Evolutionary conservation across 768 basidiomycete species (phyloP).

Genomic region (Xerocomellus amylosporus): DNA sequence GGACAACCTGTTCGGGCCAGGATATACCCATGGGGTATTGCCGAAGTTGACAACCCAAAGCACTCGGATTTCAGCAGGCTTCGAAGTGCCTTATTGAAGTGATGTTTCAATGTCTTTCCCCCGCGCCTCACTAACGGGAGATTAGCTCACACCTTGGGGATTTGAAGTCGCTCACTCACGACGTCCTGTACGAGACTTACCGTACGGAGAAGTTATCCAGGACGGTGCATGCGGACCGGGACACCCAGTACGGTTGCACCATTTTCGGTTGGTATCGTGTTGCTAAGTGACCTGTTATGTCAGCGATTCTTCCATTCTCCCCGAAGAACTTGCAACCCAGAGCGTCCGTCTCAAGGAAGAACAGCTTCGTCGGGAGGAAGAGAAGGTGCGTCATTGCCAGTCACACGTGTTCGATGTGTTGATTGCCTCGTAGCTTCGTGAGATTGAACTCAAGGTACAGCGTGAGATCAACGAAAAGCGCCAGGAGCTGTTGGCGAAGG

Average conservation of each 20-base stretch:
- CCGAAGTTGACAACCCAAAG: conserved; percentile 98
- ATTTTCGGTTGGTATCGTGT: conserved; percentile 3
- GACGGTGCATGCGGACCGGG: conserved; percentile 64
- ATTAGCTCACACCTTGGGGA: conserved; percentile 89
- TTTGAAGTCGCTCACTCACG: conserved; percentile 90
- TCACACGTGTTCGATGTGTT: conserved; percentile 6
- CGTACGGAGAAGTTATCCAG: conserved; percentile 96
- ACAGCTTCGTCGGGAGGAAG: conserved; percentile 94
- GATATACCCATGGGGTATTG: conserved; percentile 98
- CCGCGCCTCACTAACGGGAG: conserved; percentile 8
- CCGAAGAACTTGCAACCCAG: conserved; percentile 96
- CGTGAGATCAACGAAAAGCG: conserved; percentile 97
- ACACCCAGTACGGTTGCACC: conserved; percentile 53
- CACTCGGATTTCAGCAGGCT: conserved; percentile 98
- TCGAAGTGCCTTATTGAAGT: conserved; percentile 89
- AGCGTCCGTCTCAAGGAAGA: conserved; percentile 98
- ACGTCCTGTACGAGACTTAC: conserved; percentile 93
- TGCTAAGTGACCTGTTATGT: conserved; percentile 23
- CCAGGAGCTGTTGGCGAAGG: conserved; percentile 94
- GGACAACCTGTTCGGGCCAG: conserved; percentile 90
- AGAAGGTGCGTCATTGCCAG: conserved; percentile 57
- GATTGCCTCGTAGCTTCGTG: conserved; percentile 63
- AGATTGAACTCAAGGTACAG: conserved; percentile 97
- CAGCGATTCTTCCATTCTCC: conserved; percentile 86
- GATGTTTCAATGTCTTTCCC: conserved; percentile 21